These are phyloP conservation scores for Pythium diclinum DNA, from an alignment of 352 stramenopile genomes.

Conservation along the genomic window DNA sequence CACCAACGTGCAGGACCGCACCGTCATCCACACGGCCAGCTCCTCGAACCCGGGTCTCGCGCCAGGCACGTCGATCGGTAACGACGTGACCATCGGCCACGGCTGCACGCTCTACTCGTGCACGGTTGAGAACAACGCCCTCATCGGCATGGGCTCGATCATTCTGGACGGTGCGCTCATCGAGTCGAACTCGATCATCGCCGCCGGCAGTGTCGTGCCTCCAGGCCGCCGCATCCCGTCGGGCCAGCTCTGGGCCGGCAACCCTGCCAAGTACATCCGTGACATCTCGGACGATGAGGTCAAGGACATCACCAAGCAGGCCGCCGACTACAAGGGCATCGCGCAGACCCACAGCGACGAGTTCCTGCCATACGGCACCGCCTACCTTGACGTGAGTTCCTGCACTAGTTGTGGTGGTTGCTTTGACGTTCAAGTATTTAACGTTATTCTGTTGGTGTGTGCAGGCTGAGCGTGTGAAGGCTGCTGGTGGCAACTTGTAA, in stretches of 20 bases:
- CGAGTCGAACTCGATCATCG: conserved; percentile 93
- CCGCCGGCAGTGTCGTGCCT: conserved; percentile 93
- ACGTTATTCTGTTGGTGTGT: background rate
- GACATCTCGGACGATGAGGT: conserved; percentile 92
- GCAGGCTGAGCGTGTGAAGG: conserved; percentile 82
- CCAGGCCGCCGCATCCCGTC: conserved; percentile 84
- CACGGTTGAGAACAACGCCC: conserved; percentile 93
- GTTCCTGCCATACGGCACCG: conserved; percentile 88
- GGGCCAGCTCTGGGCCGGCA: conserved; percentile 95
- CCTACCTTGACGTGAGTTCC: conserved; percentile 70
- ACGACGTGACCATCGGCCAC: conserved; percentile 95
- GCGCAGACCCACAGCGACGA: conserved; percentile 86
- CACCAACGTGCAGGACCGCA: conserved; percentile 96
- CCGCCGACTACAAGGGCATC: conserved; percentile 81
- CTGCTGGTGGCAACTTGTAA: conserved; percentile 76
- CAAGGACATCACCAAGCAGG: conserved; percentile 85
- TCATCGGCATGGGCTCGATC: conserved; percentile 96
- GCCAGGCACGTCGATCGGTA: conserved; percentile 91
- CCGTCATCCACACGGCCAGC: conserved; percentile 92
- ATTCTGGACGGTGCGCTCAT: conserved; percentile 92
- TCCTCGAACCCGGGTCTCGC: conserved; percentile 70
- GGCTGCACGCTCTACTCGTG: conserved; percentile 95
- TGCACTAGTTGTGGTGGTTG: no score
- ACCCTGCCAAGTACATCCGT: conserved; percentile 93
- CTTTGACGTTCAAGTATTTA: background rate